These are phyloP conservation scores for Stramenopiles sp. DNA, from an alignment of 352 stramenopile species.

Conservation along the genomic window DNA sequence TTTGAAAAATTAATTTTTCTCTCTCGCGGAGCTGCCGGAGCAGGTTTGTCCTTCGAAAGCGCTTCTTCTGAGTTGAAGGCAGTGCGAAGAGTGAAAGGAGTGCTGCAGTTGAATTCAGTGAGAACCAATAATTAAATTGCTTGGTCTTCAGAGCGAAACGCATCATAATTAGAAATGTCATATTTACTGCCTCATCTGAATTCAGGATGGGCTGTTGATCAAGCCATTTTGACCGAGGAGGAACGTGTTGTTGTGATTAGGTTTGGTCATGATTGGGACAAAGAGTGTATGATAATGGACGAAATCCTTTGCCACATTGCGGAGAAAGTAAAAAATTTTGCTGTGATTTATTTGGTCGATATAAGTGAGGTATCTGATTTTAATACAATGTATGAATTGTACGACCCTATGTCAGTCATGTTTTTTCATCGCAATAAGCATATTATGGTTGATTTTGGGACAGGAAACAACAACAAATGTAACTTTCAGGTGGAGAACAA, in stretches of 20 bases:
- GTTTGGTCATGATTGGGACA: constrained; percentile 86
- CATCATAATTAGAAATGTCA: too few species aligned
- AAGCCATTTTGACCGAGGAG: constrained; percentile 89
- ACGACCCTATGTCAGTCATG: constrained; percentile 90
- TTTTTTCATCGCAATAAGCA: constrained; percentile 99
- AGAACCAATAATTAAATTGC: too few species aligned
- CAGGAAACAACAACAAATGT: constrained; percentile 99
- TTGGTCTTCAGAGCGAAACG: too few species aligned
- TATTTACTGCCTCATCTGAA: constrained; percentile 90
- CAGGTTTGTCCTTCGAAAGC: too few species aligned
- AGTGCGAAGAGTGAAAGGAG: too few species aligned
- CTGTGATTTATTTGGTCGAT: constrained; percentile 80
- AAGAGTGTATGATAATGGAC: constrained; percentile 95
- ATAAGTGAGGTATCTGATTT: constrained; percentile 86
- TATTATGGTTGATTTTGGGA: constrained; percentile 98
- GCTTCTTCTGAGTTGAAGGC: too few species aligned
- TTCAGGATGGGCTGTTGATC: constrained; percentile 86
- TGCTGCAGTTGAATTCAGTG: too few species aligned
- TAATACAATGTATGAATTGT: constrained; percentile 98
- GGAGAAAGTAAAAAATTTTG: constrained; percentile 97
- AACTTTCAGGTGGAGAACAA: constrained; percentile 87
- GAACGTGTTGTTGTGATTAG: constrained; percentile 91
- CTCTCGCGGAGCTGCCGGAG: too few species aligned
- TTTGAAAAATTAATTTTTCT: too few species aligned
- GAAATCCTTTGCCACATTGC: constrained; percentile 64